Conservation (phyloP, 805 yeast genomes). For the Ogataea trehalophila region DNA sequence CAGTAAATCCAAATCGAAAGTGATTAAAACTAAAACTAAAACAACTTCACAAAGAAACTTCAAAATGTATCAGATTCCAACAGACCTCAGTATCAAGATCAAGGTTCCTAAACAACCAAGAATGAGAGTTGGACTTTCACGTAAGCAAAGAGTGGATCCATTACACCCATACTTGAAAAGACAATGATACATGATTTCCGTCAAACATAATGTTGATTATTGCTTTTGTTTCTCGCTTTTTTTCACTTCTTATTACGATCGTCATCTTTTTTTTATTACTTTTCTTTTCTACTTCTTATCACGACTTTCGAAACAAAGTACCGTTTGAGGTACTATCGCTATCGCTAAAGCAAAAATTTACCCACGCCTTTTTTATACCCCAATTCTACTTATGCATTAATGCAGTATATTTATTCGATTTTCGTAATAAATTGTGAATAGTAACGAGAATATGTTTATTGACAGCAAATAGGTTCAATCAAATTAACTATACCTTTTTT, state of each 20-base stretch:
- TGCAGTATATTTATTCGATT: too few species aligned
- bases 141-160: slow-evolving; percentile 13
- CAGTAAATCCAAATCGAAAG: too few species aligned
- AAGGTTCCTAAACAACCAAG: slow-evolving; percentile 8
- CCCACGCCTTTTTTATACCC: background rate
- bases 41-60: background rate
- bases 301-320: background rate
- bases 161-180: slow-evolving; percentile 13
- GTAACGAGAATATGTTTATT: too few species aligned
- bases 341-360: background rate
- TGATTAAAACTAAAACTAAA: too few species aligned
- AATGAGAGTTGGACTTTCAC: slow-evolving; percentile 16
- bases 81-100: slow-evolving; percentile 4
- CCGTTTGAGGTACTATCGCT: background rate
- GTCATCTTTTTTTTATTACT: too few species aligned
- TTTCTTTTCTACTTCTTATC: background rate
- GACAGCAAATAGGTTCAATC: too few species aligned
- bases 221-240: background rate
- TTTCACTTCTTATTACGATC: background rate
- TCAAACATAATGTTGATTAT: too few species aligned
- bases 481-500: too few species aligned
- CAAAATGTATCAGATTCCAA: slow-evolving; percentile 1
- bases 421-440: too few species aligned
- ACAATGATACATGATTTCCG: background rate
- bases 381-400: too few species aligned